Base-by-base conservation (phyloP, 805 yeast species). In the Cyberlindnera mycetangii region DNA sequence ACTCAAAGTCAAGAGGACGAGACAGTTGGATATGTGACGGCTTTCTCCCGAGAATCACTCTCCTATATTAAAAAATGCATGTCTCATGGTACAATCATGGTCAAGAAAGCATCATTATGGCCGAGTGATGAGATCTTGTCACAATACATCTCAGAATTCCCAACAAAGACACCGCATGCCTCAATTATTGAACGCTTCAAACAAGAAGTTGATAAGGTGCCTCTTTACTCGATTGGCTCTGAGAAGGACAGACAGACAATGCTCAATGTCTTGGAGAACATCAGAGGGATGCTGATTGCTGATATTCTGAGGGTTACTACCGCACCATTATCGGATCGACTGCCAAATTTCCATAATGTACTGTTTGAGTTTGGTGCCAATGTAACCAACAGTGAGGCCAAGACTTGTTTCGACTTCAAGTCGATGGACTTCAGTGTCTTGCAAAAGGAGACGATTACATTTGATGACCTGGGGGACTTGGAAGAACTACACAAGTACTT, bases 91-190 rank as follows among this genome's bases (percentile, higher is more conserved):
- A 71, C 81, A 5, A 66, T 71, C 17, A 72, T 74, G 42, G 62
- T 90, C 6, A 53, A 64, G 2, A 72, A 73, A 32, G 96, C 96
- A 0, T 72, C 78, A 10, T 63, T 87, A n/a, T 84, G 90, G 85
- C 97, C 97, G 1, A 81, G 89, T 1, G 81, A 78, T 48, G 74
- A 75, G 18, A 66, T 86, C n/a, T 79, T 93, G 78, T 72, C 77
- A 2, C 75, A 74, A 39, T 80, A 83, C 53, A 76, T 84, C 54
- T 73, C 84, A 9, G 76, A 78, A 54, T 79, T 81, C 52, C 78
- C 85, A 3, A 66, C 72, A 3, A 67, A 72, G 2, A 71, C 77
- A 1, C 66, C 73, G 1, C 65, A 81, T 18, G 62, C 66, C 21
- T 62, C 68, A 5, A 68, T 85, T 35, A 68, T 83, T 35, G 54